These are phyloP conservation scores for Elsinoe perseae DNA, from an alignment of 2,329 filamentous ascomycete genomes.

Conservation along the genomic window DNA sequence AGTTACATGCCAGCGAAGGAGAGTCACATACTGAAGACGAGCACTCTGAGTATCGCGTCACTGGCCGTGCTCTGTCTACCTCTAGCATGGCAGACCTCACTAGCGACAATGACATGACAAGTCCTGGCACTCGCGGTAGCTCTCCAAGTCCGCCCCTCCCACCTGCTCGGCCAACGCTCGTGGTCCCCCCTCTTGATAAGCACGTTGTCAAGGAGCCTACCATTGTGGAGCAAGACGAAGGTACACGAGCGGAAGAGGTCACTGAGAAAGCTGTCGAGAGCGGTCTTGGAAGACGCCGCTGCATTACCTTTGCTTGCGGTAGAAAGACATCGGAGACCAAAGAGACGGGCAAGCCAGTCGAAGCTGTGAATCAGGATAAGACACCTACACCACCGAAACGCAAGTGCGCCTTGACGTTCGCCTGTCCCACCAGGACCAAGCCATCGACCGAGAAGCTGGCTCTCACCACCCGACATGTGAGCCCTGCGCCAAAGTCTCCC, in stretches of 20 bases:
- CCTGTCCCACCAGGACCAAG: slow-evolving; percentile 51
- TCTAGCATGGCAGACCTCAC: slow-evolving; percentile 85
- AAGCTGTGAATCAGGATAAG: slow-evolving; percentile 19
- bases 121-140: slow-evolving; percentile 69
- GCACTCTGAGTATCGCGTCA: slow-evolving; percentile 20
- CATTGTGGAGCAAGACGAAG: slow-evolving; percentile 32
- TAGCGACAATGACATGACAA: slow-evolving; percentile 80
- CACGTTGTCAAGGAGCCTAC: slow-evolving; percentile 31
- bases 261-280: slow-evolving; percentile 53
- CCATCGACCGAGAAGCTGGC: slow-evolving; percentile 23
- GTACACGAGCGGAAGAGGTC: slow-evolving; percentile 26
- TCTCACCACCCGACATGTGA: slow-evolving; percentile 28
- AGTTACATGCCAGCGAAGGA: slow-evolving; percentile 54
- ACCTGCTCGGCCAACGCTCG: slow-evolving; percentile 41
- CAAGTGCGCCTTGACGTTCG: slow-evolving; percentile 64
- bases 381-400: slow-evolving; percentile 41
- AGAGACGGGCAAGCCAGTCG: slow-evolving; percentile 27
- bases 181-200: slow-evolving; percentile 34
- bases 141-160: slow-evolving; percentile 82
- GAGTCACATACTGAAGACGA: slow-evolving; percentile 37
- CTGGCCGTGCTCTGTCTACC: slow-evolving; percentile 50
- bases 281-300: slow-evolving; percentile 68
- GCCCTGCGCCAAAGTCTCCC: slow-evolving; percentile 35
- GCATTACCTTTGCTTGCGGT: slow-evolving; percentile 86
- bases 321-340: slow-evolving; percentile 23